phyloP scores from a whole-genome alignment of 75 land plant species.

The Pseudotsuga menziesii region DNA sequence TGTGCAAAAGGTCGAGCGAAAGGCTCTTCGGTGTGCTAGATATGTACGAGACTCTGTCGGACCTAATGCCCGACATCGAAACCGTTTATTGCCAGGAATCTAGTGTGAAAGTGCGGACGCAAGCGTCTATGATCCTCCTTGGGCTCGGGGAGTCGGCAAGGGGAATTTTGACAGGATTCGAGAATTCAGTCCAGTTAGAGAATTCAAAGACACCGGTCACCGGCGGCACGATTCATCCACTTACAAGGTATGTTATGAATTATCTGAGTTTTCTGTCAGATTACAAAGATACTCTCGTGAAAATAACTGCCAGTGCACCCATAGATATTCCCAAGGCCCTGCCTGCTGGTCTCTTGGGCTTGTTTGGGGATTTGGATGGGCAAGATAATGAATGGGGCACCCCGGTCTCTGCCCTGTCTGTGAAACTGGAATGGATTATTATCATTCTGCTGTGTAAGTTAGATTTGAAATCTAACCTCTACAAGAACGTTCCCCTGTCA shows the following conservation, averaged over 20 bases:
- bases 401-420: constrained; percentile 19
- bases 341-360: constrained; percentile 6
- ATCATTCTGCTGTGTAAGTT: constrained; percentile 56
- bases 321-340: constrained; percentile 5
- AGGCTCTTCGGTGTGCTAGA: constrained; percentile 55
- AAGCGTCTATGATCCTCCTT: constrained; percentile 3
- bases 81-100: constrained; percentile 34
- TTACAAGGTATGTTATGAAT: constrained; percentile 28
- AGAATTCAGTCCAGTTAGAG: constrained; percentile 15
- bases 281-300: constrained; percentile 30
- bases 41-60: constrained; percentile 47
- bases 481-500: constrained; percentile 41
- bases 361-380: background rate
- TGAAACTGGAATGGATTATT: constrained; percentile 49
- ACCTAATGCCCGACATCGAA: constrained; percentile 47
- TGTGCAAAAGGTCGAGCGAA: constrained; percentile 31
- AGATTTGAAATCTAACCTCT: constrained; percentile 42
- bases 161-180: constrained; percentile 18
- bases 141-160: constrained; percentile 19
- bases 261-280: constrained; percentile 43
- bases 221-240: constrained; percentile 25
- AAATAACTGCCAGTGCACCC: constrained; percentile 32
- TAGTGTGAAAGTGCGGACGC: constrained; percentile 17
- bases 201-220: constrained; percentile 12
- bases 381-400: background rate